phyloP scores from a whole-genome alignment of 2,329 filamentous ascomycete species.

The Dendrostoma leiphaemia region DNA sequence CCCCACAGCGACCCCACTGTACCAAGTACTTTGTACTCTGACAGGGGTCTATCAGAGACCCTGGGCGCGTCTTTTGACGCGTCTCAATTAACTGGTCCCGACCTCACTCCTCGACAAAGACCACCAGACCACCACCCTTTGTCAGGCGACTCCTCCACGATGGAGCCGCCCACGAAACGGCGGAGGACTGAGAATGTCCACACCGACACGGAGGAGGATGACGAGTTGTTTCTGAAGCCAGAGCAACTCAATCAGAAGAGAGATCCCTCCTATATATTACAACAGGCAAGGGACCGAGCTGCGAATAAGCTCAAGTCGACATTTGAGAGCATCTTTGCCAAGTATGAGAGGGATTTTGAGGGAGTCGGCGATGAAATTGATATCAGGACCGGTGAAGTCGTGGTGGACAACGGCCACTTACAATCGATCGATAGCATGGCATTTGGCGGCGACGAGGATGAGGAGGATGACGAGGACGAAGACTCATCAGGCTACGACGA shows the following conservation, averaged over 20 bases:
- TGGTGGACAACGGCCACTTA: conserved; percentile 91
- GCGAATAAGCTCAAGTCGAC: conserved; percentile 74
- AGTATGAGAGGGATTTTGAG: conserved; percentile 81
- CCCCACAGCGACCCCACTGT: neutral
- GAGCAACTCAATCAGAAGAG: conserved; percentile 46
- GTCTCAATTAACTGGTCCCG: neutral
- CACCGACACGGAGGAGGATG: conserved; percentile 36
- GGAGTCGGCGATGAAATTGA: conserved; percentile 89
- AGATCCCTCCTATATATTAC: conserved; percentile 56
- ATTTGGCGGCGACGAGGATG: conserved; percentile 23
- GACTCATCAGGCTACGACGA: neutral
- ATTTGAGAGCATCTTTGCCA: conserved; percentile 86
- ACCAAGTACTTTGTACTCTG: too few species aligned
- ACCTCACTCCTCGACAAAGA: neutral
- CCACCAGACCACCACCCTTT: neutral
- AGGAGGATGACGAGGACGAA: conserved; percentile 29
- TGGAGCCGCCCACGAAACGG: conserved; percentile 62
- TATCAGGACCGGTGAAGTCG: conserved; percentile 72
- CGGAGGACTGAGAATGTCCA: conserved; percentile 49
- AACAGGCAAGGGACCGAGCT: conserved; percentile 62
- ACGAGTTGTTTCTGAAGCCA: conserved; percentile 45
- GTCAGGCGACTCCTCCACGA: conserved; percentile 26
- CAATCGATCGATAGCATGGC: conserved; percentile 38
- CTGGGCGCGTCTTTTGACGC: conserved; percentile 4
- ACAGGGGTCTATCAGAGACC: neutral